Evolutionary conservation across 139 green algal species (phyloP), one percentile per base, ranked within the genome.

Genomic region (Picochlorum sp.): DNA sequence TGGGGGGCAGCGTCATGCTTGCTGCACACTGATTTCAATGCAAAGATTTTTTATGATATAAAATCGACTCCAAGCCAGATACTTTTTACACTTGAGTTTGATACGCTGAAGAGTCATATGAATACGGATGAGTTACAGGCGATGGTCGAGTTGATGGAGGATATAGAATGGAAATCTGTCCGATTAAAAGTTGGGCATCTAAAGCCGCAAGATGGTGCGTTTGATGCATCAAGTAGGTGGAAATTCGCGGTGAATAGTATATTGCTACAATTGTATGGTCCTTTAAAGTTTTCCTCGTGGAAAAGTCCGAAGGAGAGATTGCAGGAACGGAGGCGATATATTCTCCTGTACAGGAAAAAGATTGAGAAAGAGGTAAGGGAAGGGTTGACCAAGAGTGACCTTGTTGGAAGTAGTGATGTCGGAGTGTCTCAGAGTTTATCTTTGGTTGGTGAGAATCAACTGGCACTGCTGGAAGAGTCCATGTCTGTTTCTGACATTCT

Each of bases 231-330:
- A 41, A 41, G 34, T 4, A 41, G 78, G 37, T 85, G 78, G 78
- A 71, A 57, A 21, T 85, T 73, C 60, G 78, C 78, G n/a, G 59
- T 76, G 16, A 70, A 71, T 10, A 71, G 73, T 13, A 76, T 83
- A 34, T 56, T 83, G 41, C 18, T 55, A 10, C 59, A 80, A 14
- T 28, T 73, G 31, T 50, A 45, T 16, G 70, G 70, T 14, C 37
- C 34, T 23, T 20, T 66, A n/a, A 59, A 45, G 14, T 18, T 26
- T 3, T 6, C 20, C 8, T 41, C n/a, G 11, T 75, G 60, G 62
- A 38, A 45, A 28, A 57, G 11, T 15, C 11, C n/a, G 3, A 6
- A 41, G n/a, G 13, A 49, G 5, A 14, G 66, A 47, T 34, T 28
- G 21, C 34, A 62, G 44, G 3, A 47, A 62, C 57, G 64, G 60